phyloP scores from a whole-genome alignment of 768 basidiomycete species.

The Xerocomellus amylosporus region DNA sequence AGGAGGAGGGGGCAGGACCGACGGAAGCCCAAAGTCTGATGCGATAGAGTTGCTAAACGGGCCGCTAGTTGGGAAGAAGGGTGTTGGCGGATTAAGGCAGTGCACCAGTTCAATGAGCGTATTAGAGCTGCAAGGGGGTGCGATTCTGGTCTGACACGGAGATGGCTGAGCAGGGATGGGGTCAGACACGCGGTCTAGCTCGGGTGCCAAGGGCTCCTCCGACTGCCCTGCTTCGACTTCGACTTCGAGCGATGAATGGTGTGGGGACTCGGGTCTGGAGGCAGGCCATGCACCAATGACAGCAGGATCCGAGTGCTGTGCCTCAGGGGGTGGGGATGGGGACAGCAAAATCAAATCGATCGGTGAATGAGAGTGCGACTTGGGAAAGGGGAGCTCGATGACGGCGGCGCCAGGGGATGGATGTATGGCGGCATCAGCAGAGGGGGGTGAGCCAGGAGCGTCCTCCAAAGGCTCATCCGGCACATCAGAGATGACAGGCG shows the following conservation, averaged over 20 bases:
- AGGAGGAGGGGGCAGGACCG: conserved; percentile 9
- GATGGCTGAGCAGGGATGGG: not conserved
- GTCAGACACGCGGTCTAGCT: conserved; percentile 5
- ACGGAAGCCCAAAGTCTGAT: conserved; percentile 17
- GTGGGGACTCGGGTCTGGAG: conserved; percentile 36
- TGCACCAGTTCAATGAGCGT: conserved; percentile 16
- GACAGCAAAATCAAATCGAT: conserved; percentile 44
- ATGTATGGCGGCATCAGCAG: not conserved
- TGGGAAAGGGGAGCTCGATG: conserved; percentile 12
- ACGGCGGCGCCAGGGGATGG: conserved; percentile 18
- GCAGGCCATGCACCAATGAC: conserved; percentile 45
- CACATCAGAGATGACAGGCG: conserved; percentile 10
- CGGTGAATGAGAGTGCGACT: conserved; percentile 44
- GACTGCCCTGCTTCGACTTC: conserved; percentile 13
- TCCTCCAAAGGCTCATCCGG: conserved; percentile 13
- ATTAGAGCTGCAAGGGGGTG: conserved; percentile 8
- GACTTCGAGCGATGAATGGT: conserved; percentile 11
- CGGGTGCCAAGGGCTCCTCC: conserved; percentile 5
- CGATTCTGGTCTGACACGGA: conserved; percentile 10
- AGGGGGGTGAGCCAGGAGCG: conserved; percentile 6
- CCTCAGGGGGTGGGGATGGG: conserved; percentile 27
- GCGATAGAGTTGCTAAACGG: conserved; percentile 21
- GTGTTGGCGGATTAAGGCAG: conserved; percentile 16
- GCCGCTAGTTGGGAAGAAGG: conserved; percentile 17
- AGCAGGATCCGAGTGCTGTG: conserved; percentile 34